A percentile compares a stretch with the other conserved stretches of the same genome.
These are phyloP conservation scores for Penicillium glabrum DNA, from an alignment of 2,329 filamentous ascomycete species.

Conservation along the genomic window DNA sequence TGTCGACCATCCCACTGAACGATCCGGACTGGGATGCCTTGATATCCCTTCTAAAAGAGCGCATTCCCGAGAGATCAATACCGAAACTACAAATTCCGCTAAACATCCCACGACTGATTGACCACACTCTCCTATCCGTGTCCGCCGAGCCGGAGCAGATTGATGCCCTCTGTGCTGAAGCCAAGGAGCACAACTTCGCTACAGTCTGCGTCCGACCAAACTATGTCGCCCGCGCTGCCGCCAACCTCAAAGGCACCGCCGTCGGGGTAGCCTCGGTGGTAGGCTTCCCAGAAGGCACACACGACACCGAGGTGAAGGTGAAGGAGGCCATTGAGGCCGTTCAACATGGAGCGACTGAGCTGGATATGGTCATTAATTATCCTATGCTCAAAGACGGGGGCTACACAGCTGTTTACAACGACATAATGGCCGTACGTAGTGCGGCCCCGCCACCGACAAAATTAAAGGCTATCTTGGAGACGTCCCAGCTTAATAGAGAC, in stretches of 20 bases:
- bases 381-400: conserved; percentile 44
- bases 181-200: conserved; percentile 42
- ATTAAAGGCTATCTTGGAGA: conserved; percentile 61
- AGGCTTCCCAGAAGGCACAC: conserved; percentile 60
- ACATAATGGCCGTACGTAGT: conserved; percentile 53
- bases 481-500: conserved; percentile 49
- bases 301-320: conserved; percentile 53
- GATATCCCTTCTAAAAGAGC: conserved; percentile 27
- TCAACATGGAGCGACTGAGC: conserved; percentile 52
- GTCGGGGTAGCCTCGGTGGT: conserved; percentile 59
- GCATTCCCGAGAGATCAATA: conserved; percentile 24
- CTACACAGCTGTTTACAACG: conserved; percentile 53
- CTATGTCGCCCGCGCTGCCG: conserved; percentile 52
- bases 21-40: conserved; percentile 35
- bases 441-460: conserved; percentile 44
- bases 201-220: conserved; percentile 59
- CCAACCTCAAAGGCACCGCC: conserved; percentile 46
- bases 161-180: conserved; percentile 57
- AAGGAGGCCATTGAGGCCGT: conserved; percentile 53
- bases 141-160: conserved; percentile 51
- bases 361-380: conserved; percentile 62
- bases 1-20: conserved; percentile 27
- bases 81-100: conserved; percentile 27
- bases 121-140: conserved; percentile 42
- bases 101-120: conserved; percentile 37